Base-by-base conservation (phyloP, 148 eudicot genomes). In the Camellia granthamiana region DNA sequence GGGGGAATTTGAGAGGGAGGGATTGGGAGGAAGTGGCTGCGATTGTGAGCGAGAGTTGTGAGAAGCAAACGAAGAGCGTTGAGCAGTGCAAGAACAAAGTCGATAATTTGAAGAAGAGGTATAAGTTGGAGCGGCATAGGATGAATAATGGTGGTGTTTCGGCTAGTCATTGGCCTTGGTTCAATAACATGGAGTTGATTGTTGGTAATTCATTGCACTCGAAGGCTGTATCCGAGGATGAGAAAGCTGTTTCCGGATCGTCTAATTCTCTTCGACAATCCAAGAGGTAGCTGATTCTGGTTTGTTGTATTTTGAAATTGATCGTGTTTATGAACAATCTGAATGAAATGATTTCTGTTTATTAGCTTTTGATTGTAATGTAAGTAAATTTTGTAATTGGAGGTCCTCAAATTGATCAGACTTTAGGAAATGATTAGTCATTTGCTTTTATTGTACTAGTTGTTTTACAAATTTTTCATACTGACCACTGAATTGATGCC, bases 21-120 rank as follows among this genome's bases (percentile, higher is more conserved):
- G 99, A 96, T 76, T 96, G 99, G 98, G 99, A 96, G 88, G 99
- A 96, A 74, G 98, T 94, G 81, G 95, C 99, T 64, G 90, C 79
- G 70, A 86, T 82, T 12, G 99, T 97, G 69, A 91, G 94, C 14
- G 95, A 92, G 80, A 82, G 97, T 72, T 92, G 98, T 69, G 97
- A 91, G 83, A 93, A 89, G 86, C 97, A 90, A 84, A 69, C 74
- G 16, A 96, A 97, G 89, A 97, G 93, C 70, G 98, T 97, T 18
- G 99, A 97, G 83, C 99, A 97, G 89, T 94, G 99, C 84, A 97
- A 97, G 87, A 97, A 97, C 77, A 94, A 97, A 82, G 98, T 97
- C 70, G 99, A 97, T 86, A 97, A 97, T 87, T 83, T 97, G 90
- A 97, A 97, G 89, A 97, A 97, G 89, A 85, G 99, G 86, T 94